Conservation (phyloP, 2,329 filamentous ascomycete species). For the Xylariaceae sp. region DNA sequence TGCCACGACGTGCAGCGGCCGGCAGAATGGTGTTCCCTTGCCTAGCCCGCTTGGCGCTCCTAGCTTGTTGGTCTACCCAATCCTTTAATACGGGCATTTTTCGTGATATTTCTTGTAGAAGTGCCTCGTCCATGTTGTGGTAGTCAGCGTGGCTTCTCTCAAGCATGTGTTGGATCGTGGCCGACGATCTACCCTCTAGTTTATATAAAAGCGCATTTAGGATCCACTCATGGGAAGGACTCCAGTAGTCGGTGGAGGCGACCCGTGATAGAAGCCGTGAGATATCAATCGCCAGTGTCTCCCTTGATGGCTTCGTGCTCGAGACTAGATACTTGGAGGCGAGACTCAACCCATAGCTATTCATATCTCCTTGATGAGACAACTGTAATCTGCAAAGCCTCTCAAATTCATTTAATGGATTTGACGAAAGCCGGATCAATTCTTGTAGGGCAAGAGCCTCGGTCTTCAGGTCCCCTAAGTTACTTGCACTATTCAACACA, state of each 20-base stretch:
- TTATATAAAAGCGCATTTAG: constrained; percentile 25
- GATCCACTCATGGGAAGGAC: constrained; percentile 20
- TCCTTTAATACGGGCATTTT: constrained; percentile 22
- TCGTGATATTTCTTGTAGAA: constrained; percentile 19
- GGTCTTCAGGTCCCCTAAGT: constrained; percentile 28
- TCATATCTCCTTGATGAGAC: constrained; percentile 28
- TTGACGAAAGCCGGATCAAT: constrained; percentile 26
- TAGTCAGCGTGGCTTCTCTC: constrained; percentile 24
- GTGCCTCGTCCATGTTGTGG: constrained; percentile 15
- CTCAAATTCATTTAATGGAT: constrained; percentile 20
- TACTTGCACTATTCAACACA: constrained; percentile 20
- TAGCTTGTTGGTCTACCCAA: constrained; percentile 13
- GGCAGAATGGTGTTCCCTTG: not conserved
- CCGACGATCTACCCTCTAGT: constrained; percentile 18
- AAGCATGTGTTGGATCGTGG: constrained; percentile 17
- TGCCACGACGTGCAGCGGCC: not conserved
- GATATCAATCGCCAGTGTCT: constrained; percentile 20
- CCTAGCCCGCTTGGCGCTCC: not conserved
- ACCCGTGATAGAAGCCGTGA: constrained; percentile 21
- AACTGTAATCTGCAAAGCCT: constrained; percentile 29
- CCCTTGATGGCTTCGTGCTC: constrained; percentile 10
- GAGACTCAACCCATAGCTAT: constrained; percentile 25
- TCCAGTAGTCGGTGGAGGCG: constrained; percentile 20
- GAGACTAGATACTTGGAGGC: constrained; percentile 30
- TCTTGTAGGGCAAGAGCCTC: constrained; percentile 24